Evolutionary conservation across 768 basidiomycete species (phyloP).

Genomic region (Hydnomerulius pinastri): DNA sequence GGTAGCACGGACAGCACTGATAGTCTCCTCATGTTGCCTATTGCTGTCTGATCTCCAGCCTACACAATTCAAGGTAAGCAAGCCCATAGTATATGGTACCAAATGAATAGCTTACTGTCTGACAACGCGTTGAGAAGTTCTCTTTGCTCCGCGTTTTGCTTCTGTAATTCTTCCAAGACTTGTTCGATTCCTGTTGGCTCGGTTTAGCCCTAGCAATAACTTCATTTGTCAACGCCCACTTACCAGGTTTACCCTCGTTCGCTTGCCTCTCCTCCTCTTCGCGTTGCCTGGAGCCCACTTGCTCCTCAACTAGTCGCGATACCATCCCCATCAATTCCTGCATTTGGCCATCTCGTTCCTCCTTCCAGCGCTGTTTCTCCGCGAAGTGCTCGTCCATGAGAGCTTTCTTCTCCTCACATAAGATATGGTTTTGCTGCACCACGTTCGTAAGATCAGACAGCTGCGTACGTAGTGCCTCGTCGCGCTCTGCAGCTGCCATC

Average conservation of each 20-base stretch:
- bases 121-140: constrained; percentile 56
- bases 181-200: constrained; percentile 52
- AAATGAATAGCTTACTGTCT: constrained; percentile 52
- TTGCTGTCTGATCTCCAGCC: constrained; percentile 69
- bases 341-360: constrained; percentile 58
- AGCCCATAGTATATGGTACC: neutral
- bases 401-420: constrained; percentile 59
- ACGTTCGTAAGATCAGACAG: constrained; percentile 72
- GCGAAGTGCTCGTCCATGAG: constrained; percentile 62
- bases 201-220: constrained; percentile 7
- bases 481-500: constrained; percentile 63
- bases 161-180: constrained; percentile 57
- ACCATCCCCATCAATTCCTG: constrained; percentile 64
- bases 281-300: constrained; percentile 50
- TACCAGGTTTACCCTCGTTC: constrained; percentile 59
- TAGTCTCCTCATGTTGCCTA: constrained; percentile 65
- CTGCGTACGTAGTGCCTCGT: constrained; percentile 60
- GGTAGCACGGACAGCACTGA: constrained; percentile 67
- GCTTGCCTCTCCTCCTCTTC: constrained; percentile 55
- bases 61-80: constrained; percentile 30
- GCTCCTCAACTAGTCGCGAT: constrained; percentile 55
- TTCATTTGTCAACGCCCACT: constrained; percentile 18
- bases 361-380: constrained; percentile 59
- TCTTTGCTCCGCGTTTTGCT: constrained; percentile 61
- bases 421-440: constrained; percentile 65